Base-by-base conservation (phyloP, 176 grass and related monocot species). In the Triticum turgidum region DNA sequence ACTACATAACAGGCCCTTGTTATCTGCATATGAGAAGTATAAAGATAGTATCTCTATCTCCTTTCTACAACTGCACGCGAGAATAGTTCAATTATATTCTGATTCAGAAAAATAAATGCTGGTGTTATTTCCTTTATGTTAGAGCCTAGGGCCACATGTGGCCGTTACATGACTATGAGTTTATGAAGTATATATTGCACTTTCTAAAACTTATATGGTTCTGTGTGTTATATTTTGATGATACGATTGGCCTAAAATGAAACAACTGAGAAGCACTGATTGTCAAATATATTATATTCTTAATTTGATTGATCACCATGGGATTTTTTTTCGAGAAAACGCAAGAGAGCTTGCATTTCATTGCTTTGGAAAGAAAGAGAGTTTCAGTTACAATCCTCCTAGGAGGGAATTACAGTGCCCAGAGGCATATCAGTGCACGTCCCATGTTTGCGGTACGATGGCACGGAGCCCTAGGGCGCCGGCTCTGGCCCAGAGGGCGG, bases 61-160 rank as follows among this genome's bases (percentile, higher is more conserved):
- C 51, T 51, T 21, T 76, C 45, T 68, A 67, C 45, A 54, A 14
- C 24, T 1, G 1, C 79, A 87, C 3, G 6, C 4, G 32, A 54
- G 71, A 63, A 75, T 65, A 58, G 79, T 74, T 17, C 11, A 56
- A 17, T 54, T 13, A 27, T 27, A 45, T 49, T 29, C 41, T 49
- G 41, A 74, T 74, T 79, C 32, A 54, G 51, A 52, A 35, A 33
- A 80, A 87, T 70, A 74, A 73, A 37, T 27, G 49, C 58, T 65
- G 11, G 42, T 65, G 47, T 77, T 29, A 33, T 30, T 77, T 54
- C 7, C 74, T 77, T 15, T 17, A 33, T 77, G 47, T 51, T 54
- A 77, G 45, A 29, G 74, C 45, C 25, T 21, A 12, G 45, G 73
- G 22, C 72, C 35, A 47, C 34, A 5, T 56, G 30, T 87, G 10